Conservation (phyloP, 495 filamentous ascomycete genomes). For the Hypoxylon intermedium region DNA sequence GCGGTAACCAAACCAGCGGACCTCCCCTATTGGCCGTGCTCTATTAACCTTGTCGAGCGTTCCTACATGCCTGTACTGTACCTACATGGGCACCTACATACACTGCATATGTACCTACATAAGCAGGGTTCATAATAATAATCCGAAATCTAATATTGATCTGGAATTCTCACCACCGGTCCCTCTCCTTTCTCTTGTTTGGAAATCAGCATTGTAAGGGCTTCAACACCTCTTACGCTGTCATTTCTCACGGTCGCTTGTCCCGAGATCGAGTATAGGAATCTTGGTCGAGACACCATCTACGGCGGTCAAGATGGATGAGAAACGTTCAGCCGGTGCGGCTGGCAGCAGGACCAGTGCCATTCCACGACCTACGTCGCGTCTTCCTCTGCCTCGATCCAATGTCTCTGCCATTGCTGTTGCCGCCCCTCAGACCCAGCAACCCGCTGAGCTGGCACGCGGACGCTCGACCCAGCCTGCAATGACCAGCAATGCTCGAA, state of each 20-base stretch:
- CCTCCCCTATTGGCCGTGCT: too few species aligned
- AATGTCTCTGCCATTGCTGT: constrained; percentile 17
- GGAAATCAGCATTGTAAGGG: constrained; percentile 3
- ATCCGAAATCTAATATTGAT: constrained; percentile 34
- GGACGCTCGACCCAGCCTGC: constrained; percentile 24
- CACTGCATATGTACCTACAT: neutral
- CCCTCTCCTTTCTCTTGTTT: constrained; percentile 7
- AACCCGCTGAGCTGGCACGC: constrained; percentile 18
- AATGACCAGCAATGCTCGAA: constrained; percentile 35
- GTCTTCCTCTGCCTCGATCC: constrained; percentile 43
- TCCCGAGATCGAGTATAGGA: constrained; percentile 1
- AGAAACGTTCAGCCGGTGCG: constrained; percentile 34
- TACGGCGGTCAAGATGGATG: constrained; percentile 46
- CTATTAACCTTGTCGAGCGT: too few species aligned
- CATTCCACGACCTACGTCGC: constrained; percentile 42
- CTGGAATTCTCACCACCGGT: constrained; percentile 3
- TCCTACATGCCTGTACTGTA: neutral
- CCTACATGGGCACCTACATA: neutral
- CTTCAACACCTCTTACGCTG: constrained; percentile 10
- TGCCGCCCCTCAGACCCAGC: constrained; percentile 6
- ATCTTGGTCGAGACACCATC: constrained; percentile 11
- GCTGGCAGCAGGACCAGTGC: constrained; percentile 26
- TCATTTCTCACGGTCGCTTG: constrained; percentile 18
- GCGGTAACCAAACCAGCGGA: constrained; percentile 13
- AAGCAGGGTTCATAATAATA: constrained; percentile 18